Percentiles rank a stretch among this genome's conserved stretches.
Conservation (phyloP, 1,284 basidiomycete species). For the Fomitopsis pinicola region DNA sequence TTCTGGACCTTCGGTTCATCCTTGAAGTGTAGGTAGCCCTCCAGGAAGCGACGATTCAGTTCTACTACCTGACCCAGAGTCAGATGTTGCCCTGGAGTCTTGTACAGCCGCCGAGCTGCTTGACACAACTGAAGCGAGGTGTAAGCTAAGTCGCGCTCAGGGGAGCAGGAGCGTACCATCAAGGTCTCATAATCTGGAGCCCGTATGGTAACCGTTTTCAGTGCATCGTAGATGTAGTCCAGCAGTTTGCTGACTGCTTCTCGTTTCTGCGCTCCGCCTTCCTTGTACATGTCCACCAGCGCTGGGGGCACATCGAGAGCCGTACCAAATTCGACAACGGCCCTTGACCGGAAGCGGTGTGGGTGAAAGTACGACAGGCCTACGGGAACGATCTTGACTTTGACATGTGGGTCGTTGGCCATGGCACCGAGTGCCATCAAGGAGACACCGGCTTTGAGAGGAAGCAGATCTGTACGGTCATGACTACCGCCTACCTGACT, state of each 20-base stretch:
- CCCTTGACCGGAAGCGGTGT: constrained; percentile 90
- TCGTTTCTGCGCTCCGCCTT: constrained; percentile 86
- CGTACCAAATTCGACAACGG: constrained; percentile 94
- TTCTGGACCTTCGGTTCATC: constrained; percentile 89
- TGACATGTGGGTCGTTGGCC: constrained; percentile 83
- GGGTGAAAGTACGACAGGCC: constrained; percentile 96
- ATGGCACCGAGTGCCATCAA: constrained; percentile 98
- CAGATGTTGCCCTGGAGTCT: constrained; percentile 91
- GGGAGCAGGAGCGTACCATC: constrained; percentile 58
- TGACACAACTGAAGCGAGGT: constrained; percentile 71
- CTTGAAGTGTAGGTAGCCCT: constrained; percentile 92
- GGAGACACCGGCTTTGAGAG: constrained; percentile 93
- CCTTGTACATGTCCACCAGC: constrained; percentile 86
- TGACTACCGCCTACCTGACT: constrained; percentile 80
- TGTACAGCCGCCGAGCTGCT: constrained; percentile 92
- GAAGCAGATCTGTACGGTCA: constrained; percentile 91
- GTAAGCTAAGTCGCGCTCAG: neutral
- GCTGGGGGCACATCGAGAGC: constrained; percentile 88
- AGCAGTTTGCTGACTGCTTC: constrained; percentile 90
- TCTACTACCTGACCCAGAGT: constrained; percentile 97
- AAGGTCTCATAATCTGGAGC: constrained; percentile 98
- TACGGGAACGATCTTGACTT: constrained; percentile 92
- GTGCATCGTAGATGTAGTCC: constrained; percentile 90
- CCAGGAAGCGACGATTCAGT: constrained; percentile 90
- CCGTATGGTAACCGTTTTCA: constrained; percentile 95